phyloP scores from a whole-genome alignment of 2,329 filamentous ascomycete species.

The Aspergillus fumigatiaffinis region DNA sequence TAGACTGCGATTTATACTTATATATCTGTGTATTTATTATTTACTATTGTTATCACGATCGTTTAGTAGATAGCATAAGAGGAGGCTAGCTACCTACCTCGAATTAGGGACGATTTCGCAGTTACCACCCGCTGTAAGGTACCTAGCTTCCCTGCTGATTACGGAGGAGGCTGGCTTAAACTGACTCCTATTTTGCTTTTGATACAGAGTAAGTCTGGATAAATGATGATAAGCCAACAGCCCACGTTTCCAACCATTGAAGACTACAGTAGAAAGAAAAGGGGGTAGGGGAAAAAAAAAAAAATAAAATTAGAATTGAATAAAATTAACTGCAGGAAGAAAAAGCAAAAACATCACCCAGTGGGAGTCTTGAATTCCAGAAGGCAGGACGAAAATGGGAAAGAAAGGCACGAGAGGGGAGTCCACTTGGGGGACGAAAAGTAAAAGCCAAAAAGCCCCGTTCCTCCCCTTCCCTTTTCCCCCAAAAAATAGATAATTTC shows the following conservation, averaged over 20 bases:
- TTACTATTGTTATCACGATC: not conserved
- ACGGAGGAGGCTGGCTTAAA: not conserved
- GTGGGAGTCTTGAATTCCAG: not conserved
- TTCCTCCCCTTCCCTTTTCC: no score
- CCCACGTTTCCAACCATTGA: not conserved
- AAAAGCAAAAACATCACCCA: not conserved
- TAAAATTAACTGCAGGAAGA: not conserved
- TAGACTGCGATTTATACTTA: not conserved
- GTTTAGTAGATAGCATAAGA: not conserved
- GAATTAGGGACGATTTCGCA: not conserved
- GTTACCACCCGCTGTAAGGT: not conserved
- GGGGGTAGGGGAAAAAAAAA: not conserved
- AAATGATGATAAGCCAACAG: not conserved
- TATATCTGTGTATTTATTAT: not conserved
- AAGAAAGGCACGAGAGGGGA: not conserved
- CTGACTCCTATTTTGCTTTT: not conserved
- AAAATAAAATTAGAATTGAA: no score
- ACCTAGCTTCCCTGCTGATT: not conserved
- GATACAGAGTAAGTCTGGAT: not conserved
- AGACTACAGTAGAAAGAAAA: not conserved
- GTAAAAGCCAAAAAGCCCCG: not conserved
- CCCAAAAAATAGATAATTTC: no score
- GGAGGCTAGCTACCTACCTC: not conserved
- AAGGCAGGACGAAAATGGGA: not conserved
- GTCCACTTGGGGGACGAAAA: not conserved